Evolutionary conservation across 2,329 filamentous ascomycete species (phyloP), one percentile per base, ranked within the genome.

Genomic region (Stromatinia cepivora): DNA sequence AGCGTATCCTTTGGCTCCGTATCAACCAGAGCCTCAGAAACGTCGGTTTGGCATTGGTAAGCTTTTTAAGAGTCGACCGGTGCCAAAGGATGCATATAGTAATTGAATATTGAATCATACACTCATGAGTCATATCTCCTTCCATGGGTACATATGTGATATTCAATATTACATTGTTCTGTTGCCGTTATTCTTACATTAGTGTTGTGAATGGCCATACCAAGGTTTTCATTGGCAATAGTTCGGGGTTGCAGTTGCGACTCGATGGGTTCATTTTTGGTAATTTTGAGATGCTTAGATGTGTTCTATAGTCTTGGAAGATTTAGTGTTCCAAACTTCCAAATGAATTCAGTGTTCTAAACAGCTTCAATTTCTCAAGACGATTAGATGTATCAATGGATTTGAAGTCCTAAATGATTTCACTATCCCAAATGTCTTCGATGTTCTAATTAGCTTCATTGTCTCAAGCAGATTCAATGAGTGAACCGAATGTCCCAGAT

Each of bases 1-100:
- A 1, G 61, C n/a, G 7, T 64, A 52, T 15, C 61, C 61, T 1
- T 28, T 64, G n/a, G 61, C 61, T 36, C 61, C 61, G 10, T 64
- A 64, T 64, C 46, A 39, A 22, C 46, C 48, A 25, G 46, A 39
- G 31, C 34, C 61, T 4, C 46, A 20, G 5, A 64, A 64, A 53
- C 46, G 31, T 4, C 31, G 61, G 0, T 64, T 64, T 52, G 61
- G 61, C 3, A 39, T 64, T 50, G 15, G 61, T 1, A 64, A 28
- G 11, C n/a, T 64, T 1, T 64, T 36, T 20, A 64, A 64, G 25
- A 28, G 31, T 22, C 48, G 46, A 9, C n/a, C 46, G n/a, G n/a
- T 3, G n/a, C 3, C n/a, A 11, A 13, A 17, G 25, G 22, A 59
- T 9, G n/a, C 13, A 28, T 45, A 20, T 57, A 17, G n/a, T 45